phyloP scores from a whole-genome alignment of 257 asterid genomes.

The Salvia miltiorrhiza region DNA sequence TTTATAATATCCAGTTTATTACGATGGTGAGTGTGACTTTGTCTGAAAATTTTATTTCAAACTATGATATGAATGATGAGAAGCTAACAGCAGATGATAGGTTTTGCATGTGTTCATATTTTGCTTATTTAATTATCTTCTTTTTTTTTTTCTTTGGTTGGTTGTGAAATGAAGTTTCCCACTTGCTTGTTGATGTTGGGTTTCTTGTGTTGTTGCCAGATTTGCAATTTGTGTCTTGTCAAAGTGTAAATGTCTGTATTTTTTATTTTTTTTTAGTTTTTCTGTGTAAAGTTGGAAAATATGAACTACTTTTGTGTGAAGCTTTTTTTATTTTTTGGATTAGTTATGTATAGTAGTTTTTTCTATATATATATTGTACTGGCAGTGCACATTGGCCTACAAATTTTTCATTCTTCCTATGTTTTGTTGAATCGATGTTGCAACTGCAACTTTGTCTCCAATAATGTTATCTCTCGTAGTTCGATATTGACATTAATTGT shows the following conservation, averaged over 20 bases:
- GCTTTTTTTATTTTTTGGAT: neutral
- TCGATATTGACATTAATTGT: neutral
- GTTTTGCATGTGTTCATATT: slow-evolving; percentile 26
- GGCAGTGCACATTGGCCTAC: slow-evolving; percentile 4
- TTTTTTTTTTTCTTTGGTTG: neutral
- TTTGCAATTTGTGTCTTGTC: slow-evolving; percentile 33
- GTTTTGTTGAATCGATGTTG: slow-evolving; percentile 6
- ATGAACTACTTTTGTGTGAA: neutral
- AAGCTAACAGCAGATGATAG: slow-evolving; percentile 23
- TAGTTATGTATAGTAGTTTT: neutral
- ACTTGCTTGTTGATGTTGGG: slow-evolving; percentile 15
- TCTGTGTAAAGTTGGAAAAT: neutral
- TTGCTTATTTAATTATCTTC: neutral
- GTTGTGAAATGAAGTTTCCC: neutral
- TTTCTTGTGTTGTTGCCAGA: slow-evolving; percentile 20
- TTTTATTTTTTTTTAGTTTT: neutral
- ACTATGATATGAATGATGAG: slow-evolving; percentile 18
- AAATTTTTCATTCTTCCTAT: slow-evolving; percentile 5
- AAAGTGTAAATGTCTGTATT: slow-evolving; percentile 15
- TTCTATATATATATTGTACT: neutral
- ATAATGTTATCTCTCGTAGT: neutral
- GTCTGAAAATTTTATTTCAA: neutral
- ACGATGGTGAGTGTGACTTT: slow-evolving; percentile 9
- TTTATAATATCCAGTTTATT: neutral
- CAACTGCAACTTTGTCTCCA: slow-evolving; percentile 11